A percentile compares a stretch with the other conserved stretches of the same genome.
phyloP scores from a whole-genome alignment of 1,284 basidiomycete species.

The Rhodotorula sp. region DNA sequence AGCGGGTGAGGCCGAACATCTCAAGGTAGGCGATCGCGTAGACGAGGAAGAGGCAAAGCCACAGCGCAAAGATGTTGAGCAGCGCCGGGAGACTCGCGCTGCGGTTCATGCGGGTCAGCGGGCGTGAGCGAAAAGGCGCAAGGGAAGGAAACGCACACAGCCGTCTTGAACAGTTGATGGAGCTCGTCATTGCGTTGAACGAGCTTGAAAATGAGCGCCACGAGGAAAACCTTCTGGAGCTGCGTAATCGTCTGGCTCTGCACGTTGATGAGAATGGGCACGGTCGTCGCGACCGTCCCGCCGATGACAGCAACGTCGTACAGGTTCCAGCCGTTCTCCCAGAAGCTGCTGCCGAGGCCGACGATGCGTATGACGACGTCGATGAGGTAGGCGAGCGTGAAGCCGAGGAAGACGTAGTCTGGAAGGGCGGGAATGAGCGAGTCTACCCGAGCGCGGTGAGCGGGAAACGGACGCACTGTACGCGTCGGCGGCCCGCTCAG shows the following conservation, averaged over 20 bases:
- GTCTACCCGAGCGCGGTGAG: too few species aligned
- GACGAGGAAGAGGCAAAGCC: slow-evolving; percentile 90
- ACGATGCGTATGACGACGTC: slow-evolving; percentile 77
- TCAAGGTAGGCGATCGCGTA: slow-evolving; percentile 89
- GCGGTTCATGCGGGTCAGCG: neutral
- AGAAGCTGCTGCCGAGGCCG: slow-evolving; percentile 75
- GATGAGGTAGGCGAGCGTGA: slow-evolving; percentile 73
- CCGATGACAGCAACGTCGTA: slow-evolving; percentile 83
- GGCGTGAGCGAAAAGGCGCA: slow-evolving; percentile 57
- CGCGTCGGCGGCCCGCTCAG: slow-evolving; percentile 62
- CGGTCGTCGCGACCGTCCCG: slow-evolving; percentile 81
- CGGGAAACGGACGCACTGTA: slow-evolving; percentile 60
- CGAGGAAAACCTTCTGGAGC: slow-evolving; percentile 88
- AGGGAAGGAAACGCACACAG: slow-evolving; percentile 64
- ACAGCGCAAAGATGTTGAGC: slow-evolving; percentile 79
- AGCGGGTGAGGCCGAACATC: slow-evolving; percentile 90
- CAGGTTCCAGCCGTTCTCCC: slow-evolving; percentile 84
- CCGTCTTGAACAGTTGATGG: slow-evolving; percentile 96
- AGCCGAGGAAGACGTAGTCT: slow-evolving; percentile 77
- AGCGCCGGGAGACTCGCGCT: slow-evolving; percentile 60
- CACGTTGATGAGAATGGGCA: slow-evolving; percentile 65
- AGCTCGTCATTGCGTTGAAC: slow-evolving; percentile 85
- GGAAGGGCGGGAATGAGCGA: neutral
- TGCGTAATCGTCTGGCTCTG: slow-evolving; percentile 50
- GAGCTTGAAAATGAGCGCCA: slow-evolving; percentile 90